Base-by-base conservation (phyloP, 352 stramenopile species). In the Globisporangium cystogenes region DNA sequence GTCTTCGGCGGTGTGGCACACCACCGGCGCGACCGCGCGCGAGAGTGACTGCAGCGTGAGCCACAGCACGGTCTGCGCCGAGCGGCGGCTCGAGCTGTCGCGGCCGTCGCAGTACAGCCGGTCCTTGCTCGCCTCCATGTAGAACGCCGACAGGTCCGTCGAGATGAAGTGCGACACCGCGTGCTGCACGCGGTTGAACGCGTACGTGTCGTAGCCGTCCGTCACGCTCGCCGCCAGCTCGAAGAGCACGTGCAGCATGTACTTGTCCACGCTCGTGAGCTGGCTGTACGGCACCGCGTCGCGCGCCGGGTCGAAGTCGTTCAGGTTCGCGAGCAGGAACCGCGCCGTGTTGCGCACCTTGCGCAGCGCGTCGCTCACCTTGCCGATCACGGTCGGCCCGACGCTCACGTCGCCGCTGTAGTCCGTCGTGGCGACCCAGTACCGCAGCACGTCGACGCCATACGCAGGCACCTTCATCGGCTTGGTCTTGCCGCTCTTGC, bases 361-460 rank as follows among this genome's bases (percentile, higher is more conserved):
- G 33, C 82, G 79, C 23, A 93, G 62, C 7, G 68, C 62, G 31
- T 94, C 86, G 54, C 77, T 91, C 27, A 91, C 82, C 53, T 96
- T 93, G 14, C 64, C 57, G 10, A 99, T 87, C 21, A 98, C 95
- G 48, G 89, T 90, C 15, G 81, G 73, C 0, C 96, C 95, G 36
- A 99, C 85, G 40, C 70, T 87, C 10, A 99, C 94, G 70, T 99
- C 96, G 23, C 87, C 77, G 7, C 90, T 96, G 72, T 99, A 99
- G 70, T 99, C 96, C 0, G 96, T 96, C 48, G 91, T 96, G 1
- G 96, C 94, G 43, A 99, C 96, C 97, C 97, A 99, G 65, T 98
- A 91, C 47, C 97, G 90, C 59, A 99, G 73, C 21, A 99, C 96
- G 71, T 99, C 97, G 20, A 80, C 96, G 44, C 97, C 97, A 59